Evolutionary conservation across 2,329 filamentous ascomycete genomes (phyloP).

Genomic region (Botrytis deweyae): DNA sequence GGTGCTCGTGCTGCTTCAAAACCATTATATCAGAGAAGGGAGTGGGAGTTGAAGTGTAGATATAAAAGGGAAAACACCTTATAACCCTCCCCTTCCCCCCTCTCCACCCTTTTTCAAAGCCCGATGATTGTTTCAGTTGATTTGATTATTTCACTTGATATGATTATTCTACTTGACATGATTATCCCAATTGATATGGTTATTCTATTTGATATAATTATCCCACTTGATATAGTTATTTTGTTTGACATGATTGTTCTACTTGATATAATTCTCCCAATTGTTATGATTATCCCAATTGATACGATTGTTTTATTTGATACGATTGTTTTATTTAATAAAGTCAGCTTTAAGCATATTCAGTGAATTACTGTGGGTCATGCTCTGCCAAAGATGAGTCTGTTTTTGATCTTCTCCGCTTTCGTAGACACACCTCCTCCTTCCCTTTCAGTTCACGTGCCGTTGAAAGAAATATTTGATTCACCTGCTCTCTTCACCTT

Average conservation of each 20-base stretch:
- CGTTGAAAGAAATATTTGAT: too few species aligned
- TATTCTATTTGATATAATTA: too few species aligned
- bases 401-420: neutral
- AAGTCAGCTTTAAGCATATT: neutral
- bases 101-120: neutral
- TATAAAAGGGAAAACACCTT: neutral
- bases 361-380: neutral
- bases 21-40: rapidly evolving
- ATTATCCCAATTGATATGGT: too few species aligned
- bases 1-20: rapidly evolving
- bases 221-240: too few species aligned
- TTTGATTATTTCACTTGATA: neutral
- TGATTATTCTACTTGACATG: neutral
- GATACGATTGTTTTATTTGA: too few species aligned
- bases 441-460: neutral
- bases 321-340: too few species aligned
- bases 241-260: too few species aligned
- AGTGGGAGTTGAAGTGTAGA: neutral
- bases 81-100: neutral
- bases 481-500: too few species aligned
- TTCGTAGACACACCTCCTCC: neutral
- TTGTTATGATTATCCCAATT: too few species aligned
- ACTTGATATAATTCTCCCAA: too few species aligned
- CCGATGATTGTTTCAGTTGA: neutral
- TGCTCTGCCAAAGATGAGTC: rapidly evolving